phyloP scores from a whole-genome alignment of 768 basidiomycete species.

The Cystofilobasidium ferigula region DNA sequence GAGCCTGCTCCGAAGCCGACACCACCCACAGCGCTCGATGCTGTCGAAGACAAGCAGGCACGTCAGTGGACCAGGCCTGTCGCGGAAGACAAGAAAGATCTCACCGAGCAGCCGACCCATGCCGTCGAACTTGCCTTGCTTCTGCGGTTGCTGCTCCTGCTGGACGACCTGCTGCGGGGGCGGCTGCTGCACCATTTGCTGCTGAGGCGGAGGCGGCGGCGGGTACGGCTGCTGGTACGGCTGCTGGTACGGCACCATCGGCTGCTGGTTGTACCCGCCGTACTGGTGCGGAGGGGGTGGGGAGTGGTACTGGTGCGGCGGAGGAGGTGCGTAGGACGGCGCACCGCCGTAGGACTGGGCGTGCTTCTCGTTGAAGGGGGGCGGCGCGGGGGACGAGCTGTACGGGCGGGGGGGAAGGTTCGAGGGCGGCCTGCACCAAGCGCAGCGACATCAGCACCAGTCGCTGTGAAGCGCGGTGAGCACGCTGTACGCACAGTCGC shows the following conservation, averaged over 20 bases:
- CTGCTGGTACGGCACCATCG: slow-evolving; percentile 5
- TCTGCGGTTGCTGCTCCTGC: not conserved
- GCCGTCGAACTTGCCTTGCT: slow-evolving; percentile 10
- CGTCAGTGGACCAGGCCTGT: not conserved
- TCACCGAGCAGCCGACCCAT: slow-evolving; percentile 7
- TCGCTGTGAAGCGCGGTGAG: no score
- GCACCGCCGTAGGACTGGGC: not conserved
- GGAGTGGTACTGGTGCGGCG: not conserved
- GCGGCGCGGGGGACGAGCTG: not conserved
- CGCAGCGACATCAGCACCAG: no score
- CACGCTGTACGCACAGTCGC: slow-evolving; percentile 3
- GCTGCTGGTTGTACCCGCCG: slow-evolving; percentile 1
- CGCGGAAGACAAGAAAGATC: not conserved
- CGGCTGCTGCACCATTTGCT: not conserved
- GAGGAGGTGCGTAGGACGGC: not conserved
- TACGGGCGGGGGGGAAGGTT: not conserved
- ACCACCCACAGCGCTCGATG: slow-evolving; percentile 8
- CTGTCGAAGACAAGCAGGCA: not conserved
- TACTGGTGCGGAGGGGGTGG: not conserved
- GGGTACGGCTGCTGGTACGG: not conserved
- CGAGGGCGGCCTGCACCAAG: not conserved
- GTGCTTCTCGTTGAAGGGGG: not conserved
- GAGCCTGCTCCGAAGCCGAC: slow-evolving; percentile 15
- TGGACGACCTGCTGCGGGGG: not conserved
- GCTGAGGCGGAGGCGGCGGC: not conserved